A percentile compares a stretch with the other conserved stretches of the same genome.
These are phyloP conservation scores for Entomortierella chlamydospora DNA, from an alignment of 192 early-diverging fungal species.

Conservation along the genomic window DNA sequence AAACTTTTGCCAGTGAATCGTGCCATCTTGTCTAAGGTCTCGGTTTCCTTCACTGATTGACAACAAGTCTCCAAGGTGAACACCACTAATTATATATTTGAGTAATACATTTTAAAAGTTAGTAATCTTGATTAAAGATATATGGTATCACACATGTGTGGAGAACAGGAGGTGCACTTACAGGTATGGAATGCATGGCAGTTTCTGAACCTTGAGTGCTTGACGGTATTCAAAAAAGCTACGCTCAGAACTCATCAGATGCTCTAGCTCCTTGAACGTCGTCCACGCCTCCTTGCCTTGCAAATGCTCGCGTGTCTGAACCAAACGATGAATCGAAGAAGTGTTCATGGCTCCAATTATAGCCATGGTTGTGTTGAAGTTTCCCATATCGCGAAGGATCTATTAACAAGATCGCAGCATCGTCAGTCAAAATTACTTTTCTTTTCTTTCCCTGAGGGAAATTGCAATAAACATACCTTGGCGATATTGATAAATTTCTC, in stretches of 20 bases:
- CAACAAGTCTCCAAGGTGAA: constrained; percentile 76
- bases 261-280: constrained; percentile 69
- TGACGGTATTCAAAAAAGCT: constrained; percentile 74
- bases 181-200: constrained; percentile 83
- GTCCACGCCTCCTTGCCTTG: constrained; percentile 61
- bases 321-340: constrained; percentile 69
- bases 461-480: constrained; percentile 52
- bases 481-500: constrained; percentile 79
- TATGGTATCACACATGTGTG: too few relatives aligned
- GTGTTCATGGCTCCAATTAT: constrained; percentile 77
- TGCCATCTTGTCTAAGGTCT: constrained; percentile 70
- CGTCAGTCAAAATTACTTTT: background rate
- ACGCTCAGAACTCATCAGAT: constrained; percentile 74
- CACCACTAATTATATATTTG: constrained; percentile 45
- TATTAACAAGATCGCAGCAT: constrained; percentile 26
- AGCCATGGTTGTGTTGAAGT: constrained; percentile 85
- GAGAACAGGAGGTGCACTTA: too few relatives aligned
- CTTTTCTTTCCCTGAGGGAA: background rate
- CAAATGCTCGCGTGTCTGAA: constrained; percentile 68
- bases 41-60: constrained; percentile 80
- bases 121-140: background rate
- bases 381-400: constrained; percentile 71
- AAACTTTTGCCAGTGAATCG: constrained; percentile 81
- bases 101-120: background rate
- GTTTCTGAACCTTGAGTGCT: constrained; percentile 66